Percentiles rank a stretch among this genome's conserved stretches.
Evolutionary conservation across 371 early-diverging fungal species (phyloP).

Genomic region (Mortierella sp.): DNA sequence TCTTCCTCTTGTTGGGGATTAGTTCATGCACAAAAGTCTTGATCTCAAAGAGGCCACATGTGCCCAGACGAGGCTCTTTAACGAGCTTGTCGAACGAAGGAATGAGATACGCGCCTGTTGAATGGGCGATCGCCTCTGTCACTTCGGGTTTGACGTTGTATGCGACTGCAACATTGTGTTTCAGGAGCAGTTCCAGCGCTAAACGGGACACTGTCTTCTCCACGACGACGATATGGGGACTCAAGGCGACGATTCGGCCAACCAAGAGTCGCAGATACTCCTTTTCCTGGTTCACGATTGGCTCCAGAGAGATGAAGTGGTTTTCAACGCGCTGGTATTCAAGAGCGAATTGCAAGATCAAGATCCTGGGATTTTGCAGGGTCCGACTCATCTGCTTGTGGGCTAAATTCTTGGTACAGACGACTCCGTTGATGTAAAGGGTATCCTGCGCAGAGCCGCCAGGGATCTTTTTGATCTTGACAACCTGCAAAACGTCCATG

Average conservation of each 20-base stretch:
- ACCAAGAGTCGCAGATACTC: slow-evolving; percentile 86
- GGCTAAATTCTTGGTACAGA: slow-evolving; percentile 87
- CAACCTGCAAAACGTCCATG: slow-evolving; percentile 89
- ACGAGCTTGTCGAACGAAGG: slow-evolving; percentile 82
- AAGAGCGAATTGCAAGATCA: slow-evolving; percentile 88
- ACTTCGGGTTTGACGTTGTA: slow-evolving; percentile 87
- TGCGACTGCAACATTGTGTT: slow-evolving; percentile 79
- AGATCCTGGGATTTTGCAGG: slow-evolving; percentile 77
- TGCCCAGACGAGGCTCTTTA: slow-evolving; percentile 74
- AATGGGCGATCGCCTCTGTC: slow-evolving; percentile 83
- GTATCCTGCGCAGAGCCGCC: slow-evolving; percentile 85
- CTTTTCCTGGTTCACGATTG: slow-evolving; percentile 85
- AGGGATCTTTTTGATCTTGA: slow-evolving; percentile 93
- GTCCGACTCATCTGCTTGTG: slow-evolving; percentile 88
- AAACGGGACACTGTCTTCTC: slow-evolving; percentile 81
- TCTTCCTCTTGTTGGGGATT: slow-evolving; percentile 82
- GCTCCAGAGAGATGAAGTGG: slow-evolving; percentile 83
- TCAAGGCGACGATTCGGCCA: slow-evolving; percentile 74
- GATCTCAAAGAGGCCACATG: slow-evolving; percentile 80
- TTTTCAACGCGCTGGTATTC: slow-evolving; percentile 88
- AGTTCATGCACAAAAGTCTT: slow-evolving; percentile 81
- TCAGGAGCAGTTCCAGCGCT: slow-evolving; percentile 85
- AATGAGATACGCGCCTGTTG: slow-evolving; percentile 86
- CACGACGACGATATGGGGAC: slow-evolving; percentile 85
- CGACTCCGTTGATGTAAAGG: slow-evolving; percentile 84